Percentiles rank a stretch among this genome's conserved stretches.
Evolutionary conservation across 2,329 filamentous ascomycete genomes (phyloP).

Genomic region (Stemphylium vesicarium): DNA sequence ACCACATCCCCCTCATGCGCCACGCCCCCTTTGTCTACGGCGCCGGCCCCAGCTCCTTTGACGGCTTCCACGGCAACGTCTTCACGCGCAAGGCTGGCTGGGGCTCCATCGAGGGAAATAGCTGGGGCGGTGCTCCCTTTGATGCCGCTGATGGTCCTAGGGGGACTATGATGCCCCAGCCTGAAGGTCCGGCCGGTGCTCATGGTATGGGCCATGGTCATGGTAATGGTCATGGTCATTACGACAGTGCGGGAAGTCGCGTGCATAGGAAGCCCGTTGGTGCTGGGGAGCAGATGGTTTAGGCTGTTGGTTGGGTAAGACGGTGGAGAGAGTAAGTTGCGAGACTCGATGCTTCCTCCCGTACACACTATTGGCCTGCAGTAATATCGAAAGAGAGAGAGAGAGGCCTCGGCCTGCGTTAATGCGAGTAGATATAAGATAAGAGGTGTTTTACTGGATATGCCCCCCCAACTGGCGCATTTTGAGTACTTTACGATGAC

Average conservation of each 20-base stretch:
- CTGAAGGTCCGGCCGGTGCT: conserved; percentile 37
- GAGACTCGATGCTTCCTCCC: too few relatives aligned
- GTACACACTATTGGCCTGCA: too few relatives aligned
- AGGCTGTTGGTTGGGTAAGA: neutral
- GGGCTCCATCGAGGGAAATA: conserved; percentile 55
- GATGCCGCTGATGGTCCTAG: conserved; percentile 50
- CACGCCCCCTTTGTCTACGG: conserved; percentile 62
- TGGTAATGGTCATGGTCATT: neutral
- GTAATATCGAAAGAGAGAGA: too few relatives aligned
- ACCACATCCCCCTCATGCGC: conserved; percentile 70
- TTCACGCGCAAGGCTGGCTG: conserved; percentile 68
- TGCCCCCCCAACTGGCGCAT: too few relatives aligned
- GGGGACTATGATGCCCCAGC: conserved; percentile 40
- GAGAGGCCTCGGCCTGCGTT: too few relatives aligned
- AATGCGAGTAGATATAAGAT: too few relatives aligned
- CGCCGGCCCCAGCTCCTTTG: conserved; percentile 45
- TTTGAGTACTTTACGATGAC: too few relatives aligned
- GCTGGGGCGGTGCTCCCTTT: conserved; percentile 52
- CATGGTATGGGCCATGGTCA: conserved; percentile 9
- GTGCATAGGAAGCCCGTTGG: conserved; percentile 19
- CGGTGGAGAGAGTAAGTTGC: too few relatives aligned
- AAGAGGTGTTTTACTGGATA: too few relatives aligned
- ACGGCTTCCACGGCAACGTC: conserved; percentile 60
- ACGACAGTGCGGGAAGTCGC: neutral
- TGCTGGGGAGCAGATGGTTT: conserved; percentile 11